Evolutionary conservation across 768 basidiomycete species (phyloP).

Genomic region (Lyophyllum shimeji): DNA sequence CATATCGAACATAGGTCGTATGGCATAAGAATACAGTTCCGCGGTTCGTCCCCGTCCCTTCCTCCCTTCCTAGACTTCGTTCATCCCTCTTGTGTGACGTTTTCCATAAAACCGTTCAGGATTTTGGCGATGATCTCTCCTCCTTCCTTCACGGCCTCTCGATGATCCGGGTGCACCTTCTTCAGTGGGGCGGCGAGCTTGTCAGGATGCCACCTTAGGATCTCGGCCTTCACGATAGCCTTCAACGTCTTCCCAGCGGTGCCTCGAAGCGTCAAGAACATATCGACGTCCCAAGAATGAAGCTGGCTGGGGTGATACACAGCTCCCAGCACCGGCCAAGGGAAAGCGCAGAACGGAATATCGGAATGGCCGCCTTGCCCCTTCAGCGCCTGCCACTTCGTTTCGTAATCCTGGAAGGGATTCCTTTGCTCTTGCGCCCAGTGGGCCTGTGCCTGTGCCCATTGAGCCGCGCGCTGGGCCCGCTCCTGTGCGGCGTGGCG

Average conservation of each 20-base stretch:
- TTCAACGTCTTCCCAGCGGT: slow-evolving; percentile 30
- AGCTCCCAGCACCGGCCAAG: slow-evolving; percentile 10
- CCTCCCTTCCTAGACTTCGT: background rate
- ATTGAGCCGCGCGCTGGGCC: background rate
- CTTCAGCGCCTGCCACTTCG: slow-evolving; percentile 12
- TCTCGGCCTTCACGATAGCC: slow-evolving; percentile 41
- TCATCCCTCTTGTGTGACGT: background rate
- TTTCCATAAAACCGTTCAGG: slow-evolving; percentile 25
- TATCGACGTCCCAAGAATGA: slow-evolving; percentile 28
- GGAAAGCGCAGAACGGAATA: slow-evolving; percentile 6
- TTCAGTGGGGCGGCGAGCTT: slow-evolving; percentile 40
- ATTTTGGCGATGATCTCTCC: slow-evolving; percentile 40
- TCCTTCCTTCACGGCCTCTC: slow-evolving; percentile 30
- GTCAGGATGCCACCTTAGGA: slow-evolving; percentile 57
- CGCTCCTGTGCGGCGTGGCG: slow-evolving; percentile 1
- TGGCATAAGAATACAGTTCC: background rate
- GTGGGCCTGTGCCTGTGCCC: background rate
- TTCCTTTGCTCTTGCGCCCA: background rate
- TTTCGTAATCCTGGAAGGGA: slow-evolving; percentile 14
- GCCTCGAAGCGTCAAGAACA: slow-evolving; percentile 40
- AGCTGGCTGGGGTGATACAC: slow-evolving; percentile 28
- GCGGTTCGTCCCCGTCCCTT: background rate
- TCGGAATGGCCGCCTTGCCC: background rate
- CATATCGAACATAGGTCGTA: background rate
- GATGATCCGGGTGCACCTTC: slow-evolving; percentile 33